phyloP scores from a whole-genome alignment of 2,329 filamentous ascomycete genomes.

The Grosmannia huntii region DNA sequence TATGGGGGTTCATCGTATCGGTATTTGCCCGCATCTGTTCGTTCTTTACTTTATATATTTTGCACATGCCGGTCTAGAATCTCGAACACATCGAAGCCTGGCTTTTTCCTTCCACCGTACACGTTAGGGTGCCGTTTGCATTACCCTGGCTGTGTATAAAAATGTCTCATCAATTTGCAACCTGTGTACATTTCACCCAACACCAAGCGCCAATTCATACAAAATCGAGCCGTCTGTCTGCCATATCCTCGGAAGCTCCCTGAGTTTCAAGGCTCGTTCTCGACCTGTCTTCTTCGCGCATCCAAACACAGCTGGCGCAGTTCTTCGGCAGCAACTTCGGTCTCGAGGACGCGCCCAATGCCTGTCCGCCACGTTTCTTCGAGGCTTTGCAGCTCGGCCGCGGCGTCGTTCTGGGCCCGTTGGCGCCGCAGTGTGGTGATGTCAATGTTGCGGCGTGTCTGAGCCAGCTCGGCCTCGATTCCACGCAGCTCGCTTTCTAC shows the following conservation, averaged over 20 bases:
- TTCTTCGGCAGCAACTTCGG: conserved; percentile 69
- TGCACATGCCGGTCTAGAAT: background rate
- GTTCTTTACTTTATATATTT: background rate
- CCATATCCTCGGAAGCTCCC: background rate
- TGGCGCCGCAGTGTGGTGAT: conserved; percentile 58
- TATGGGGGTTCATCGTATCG: background rate
- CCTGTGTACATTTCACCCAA: background rate
- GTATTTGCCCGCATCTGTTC: background rate
- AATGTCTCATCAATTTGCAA: too few relatives aligned
- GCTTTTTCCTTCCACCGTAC: background rate
- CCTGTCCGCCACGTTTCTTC: conserved; percentile 71
- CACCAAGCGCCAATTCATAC: background rate
- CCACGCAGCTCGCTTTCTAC: conserved; percentile 57
- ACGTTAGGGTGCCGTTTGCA: background rate
- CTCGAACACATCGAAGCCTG: background rate
- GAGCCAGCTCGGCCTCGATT: conserved; percentile 64
- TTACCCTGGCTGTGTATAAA: too few relatives aligned
- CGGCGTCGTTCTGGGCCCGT: conserved; percentile 55
- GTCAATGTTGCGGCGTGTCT: conserved; percentile 56
- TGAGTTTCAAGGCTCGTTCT: background rate
- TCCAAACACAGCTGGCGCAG: conserved; percentile 55
- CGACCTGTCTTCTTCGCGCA: conserved; percentile 33
- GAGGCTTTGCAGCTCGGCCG: conserved; percentile 54
- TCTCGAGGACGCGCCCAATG: conserved; percentile 70
- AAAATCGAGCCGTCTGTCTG: background rate